Evolutionary conservation across 305 asterid species (phyloP).

Genomic region (Fraxinus dipetala): DNA sequence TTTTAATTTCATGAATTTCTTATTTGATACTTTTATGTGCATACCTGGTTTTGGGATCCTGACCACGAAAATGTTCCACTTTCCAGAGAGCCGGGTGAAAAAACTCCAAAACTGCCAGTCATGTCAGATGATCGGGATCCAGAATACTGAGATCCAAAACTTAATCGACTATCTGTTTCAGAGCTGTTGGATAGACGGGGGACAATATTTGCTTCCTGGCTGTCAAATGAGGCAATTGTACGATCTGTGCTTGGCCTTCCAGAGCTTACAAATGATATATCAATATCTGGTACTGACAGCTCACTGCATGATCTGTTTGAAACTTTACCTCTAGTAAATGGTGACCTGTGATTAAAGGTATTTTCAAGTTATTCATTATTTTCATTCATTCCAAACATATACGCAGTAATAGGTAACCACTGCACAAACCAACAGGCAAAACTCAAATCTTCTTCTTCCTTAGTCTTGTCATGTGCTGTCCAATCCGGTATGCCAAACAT

Average conservation of each 20-base stretch:
- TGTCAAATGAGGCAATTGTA: neutral
- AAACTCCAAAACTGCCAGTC: slow-evolving; percentile 3
- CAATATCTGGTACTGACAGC: neutral
- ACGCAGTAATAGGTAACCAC: neutral
- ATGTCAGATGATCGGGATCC: neutral
- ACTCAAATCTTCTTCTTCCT: neutral
- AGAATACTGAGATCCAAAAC: slow-evolving; percentile 8
- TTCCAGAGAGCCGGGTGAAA: slow-evolving; percentile 2
- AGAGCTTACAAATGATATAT: slow-evolving; percentile 12
- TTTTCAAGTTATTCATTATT: neutral
- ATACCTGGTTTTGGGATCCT: slow-evolving; percentile 13
- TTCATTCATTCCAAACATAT: neutral
- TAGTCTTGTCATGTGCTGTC: neutral
- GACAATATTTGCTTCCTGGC: neutral
- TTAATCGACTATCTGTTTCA: neutral
- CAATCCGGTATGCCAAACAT: neutral
- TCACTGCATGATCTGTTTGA: slow-evolving; percentile 6
- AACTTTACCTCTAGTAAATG: slow-evolving; percentile 8
- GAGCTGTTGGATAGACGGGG: slow-evolving; percentile 11
- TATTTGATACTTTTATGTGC: neutral
- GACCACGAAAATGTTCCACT: slow-evolving; percentile 15
- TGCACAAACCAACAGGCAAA: neutral
- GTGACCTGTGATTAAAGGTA: slow-evolving; percentile 7
- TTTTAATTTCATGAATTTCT: neutral
- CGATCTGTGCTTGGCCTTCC: slow-evolving; percentile 23